A percentile compares a stretch with the other conserved stretches of the same genome.
Evolutionary conservation across 345 rosid species (phyloP).

Genomic region (Citrus australasica): DNA sequence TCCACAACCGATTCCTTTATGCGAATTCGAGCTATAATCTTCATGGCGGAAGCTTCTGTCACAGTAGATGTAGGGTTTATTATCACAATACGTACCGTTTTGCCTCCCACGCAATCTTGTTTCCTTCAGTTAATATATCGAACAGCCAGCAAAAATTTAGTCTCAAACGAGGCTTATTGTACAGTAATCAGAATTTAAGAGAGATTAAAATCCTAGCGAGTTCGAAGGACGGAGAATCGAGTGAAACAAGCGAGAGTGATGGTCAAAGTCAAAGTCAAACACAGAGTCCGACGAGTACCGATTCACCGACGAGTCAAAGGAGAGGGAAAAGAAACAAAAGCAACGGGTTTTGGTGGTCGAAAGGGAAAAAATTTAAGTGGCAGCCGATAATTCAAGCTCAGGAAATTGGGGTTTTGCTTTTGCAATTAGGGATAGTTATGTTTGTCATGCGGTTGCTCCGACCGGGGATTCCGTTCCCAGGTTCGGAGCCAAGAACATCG

Average conservation of each 20-base stretch:
- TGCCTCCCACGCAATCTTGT: constrained; percentile 23
- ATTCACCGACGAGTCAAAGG: constrained; percentile 41
- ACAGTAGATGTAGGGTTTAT: constrained; percentile 40
- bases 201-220: constrained; percentile 43
- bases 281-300: constrained; percentile 23
- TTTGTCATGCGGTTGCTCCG: constrained; percentile 82
- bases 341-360: constrained; percentile 64
- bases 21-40: constrained; percentile 23
- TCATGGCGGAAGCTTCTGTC: constrained; percentile 30
- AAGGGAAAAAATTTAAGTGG: constrained; percentile 69
- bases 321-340: constrained; percentile 48
- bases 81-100: constrained; percentile 32
- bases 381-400: constrained; percentile 76
- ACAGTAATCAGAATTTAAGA: constrained; percentile 24
- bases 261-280: constrained; percentile 24
- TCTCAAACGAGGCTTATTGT: constrained; percentile 34
- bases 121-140: constrained; percentile 12
- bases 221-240: constrained; percentile 70
- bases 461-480: constrained; percentile 81
- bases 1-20: constrained; percentile 22
- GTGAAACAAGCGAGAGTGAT: constrained; percentile 43
- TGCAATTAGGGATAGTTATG: constrained; percentile 77
- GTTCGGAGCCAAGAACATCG: constrained; percentile 72
- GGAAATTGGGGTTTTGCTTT: constrained; percentile 68
- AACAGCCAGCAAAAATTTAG: constrained; percentile 13